Evolutionary conservation across 1,284 basidiomycete species (phyloP).

Genomic region (Leucoagaricus sp.): DNA sequence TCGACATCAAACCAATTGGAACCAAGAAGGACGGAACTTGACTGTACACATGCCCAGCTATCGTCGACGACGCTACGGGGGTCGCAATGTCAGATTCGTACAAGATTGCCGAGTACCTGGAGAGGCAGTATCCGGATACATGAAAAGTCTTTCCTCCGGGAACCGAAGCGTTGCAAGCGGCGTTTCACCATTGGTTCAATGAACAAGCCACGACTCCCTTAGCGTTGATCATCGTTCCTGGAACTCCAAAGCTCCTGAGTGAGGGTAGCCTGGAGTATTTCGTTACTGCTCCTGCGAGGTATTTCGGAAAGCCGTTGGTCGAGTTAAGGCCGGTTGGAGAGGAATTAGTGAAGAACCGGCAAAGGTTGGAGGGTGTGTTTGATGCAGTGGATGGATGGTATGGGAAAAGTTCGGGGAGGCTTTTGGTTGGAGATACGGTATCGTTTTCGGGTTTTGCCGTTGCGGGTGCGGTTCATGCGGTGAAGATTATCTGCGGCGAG

Average conservation of each 20-base stretch:
- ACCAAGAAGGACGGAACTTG: slow-evolving; percentile 29
- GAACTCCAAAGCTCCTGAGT: slow-evolving; percentile 28
- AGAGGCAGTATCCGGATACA: slow-evolving; percentile 43
- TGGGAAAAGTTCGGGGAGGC: slow-evolving; percentile 27
- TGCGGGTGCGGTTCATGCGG: slow-evolving; percentile 33
- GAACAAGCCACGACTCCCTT: slow-evolving; percentile 20
- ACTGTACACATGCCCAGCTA: slow-evolving; percentile 39
- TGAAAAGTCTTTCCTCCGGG: slow-evolving; percentile 29
- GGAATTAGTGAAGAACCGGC: slow-evolving; percentile 30
- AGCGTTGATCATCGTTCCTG: slow-evolving; percentile 25
- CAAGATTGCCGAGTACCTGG: slow-evolving; percentile 47
- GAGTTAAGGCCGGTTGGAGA: slow-evolving; percentile 33
- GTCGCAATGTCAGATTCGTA: slow-evolving; percentile 38
- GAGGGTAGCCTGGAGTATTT: slow-evolving; percentile 38
- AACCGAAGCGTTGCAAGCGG: slow-evolving; percentile 32
- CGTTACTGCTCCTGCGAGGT: slow-evolving; percentile 33
- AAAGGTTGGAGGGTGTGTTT: slow-evolving; percentile 30
- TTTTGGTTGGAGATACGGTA: slow-evolving; percentile 27
- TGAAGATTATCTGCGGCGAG: slow-evolving; percentile 31
- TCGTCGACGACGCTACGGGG: slow-evolving; percentile 34
- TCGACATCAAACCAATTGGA: slow-evolving; percentile 30
- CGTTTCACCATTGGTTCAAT: slow-evolving; percentile 28
- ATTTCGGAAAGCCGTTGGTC: slow-evolving; percentile 37
- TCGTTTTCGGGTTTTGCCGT: slow-evolving; percentile 41
- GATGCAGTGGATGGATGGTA: slow-evolving; percentile 32